Evolutionary conservation across 1,284 basidiomycete genomes (phyloP).

Genomic region (Pseudozyma sp.): DNA sequence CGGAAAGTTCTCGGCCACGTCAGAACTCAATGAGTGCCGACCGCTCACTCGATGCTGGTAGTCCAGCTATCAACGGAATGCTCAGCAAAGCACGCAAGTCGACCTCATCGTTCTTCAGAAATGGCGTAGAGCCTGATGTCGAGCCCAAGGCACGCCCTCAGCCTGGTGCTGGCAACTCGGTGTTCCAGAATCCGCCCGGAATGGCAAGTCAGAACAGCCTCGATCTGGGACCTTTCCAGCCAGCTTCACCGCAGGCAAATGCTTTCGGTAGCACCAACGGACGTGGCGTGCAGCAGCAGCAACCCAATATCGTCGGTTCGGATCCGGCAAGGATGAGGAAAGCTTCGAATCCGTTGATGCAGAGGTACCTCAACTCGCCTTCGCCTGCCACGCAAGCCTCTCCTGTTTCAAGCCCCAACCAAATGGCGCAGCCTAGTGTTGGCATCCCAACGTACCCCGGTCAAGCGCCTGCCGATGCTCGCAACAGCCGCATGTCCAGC

Average conservation of each 20-base stretch:
- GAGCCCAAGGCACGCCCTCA: conserved; percentile 20
- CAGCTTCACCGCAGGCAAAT: conserved; percentile 32
- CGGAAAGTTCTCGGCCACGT: conserved; percentile 36
- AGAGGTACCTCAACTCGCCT: conserved; percentile 49
- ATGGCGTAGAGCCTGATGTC: conserved; percentile 23
- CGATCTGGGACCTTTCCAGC: conserved; percentile 61
- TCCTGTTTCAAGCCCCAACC: conserved; percentile 5
- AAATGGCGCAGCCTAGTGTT: conserved; percentile 8
- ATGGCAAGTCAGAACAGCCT: conserved; percentile 58
- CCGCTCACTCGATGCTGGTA: conserved; percentile 44
- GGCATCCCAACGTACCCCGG: conserved; percentile 2
- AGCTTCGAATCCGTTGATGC: conserved; percentile 40
- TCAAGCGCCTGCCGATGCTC: conserved; percentile 1
- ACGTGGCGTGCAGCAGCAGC: conserved; percentile 26
- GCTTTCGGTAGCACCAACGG: conserved; percentile 22
- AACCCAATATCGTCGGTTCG: background rate
- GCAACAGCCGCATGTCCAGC: conserved; percentile 23
- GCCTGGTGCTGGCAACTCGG: conserved; percentile 13
- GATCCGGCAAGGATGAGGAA: conserved; percentile 30
- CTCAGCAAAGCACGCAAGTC: conserved; percentile 44
- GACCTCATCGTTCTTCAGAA: conserved; percentile 47
- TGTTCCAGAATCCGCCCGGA: conserved; percentile 53
- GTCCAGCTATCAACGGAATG: conserved; percentile 23
- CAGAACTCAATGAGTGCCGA: conserved; percentile 41
- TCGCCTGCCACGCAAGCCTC: conserved; percentile 36